A percentile compares a stretch with the other conserved stretches of the same genome.
phyloP scores from a whole-genome alignment of 306 rosid species.

The Prinsepia uniflora region DNA sequence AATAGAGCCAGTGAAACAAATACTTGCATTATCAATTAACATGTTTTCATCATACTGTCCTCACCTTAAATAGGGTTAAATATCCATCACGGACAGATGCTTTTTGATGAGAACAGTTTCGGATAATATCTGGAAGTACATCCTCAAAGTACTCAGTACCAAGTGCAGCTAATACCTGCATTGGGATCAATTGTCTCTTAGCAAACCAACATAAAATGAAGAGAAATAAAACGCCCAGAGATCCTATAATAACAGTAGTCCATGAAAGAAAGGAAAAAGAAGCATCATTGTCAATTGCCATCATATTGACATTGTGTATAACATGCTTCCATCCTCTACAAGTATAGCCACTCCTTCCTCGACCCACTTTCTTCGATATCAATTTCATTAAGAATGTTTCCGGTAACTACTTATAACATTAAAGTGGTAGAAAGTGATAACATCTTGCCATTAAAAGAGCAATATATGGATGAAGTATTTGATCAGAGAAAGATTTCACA shows the following conservation, averaged over 20 bases:
- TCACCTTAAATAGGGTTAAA: conserved; percentile 91
- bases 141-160: conserved; percentile 79
- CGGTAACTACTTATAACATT: background rate
- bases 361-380: background rate
- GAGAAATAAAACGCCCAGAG: background rate
- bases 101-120: conserved; percentile 86
- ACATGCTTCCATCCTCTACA: background rate
- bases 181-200: conserved; percentile 4
- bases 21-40: background rate
- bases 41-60: background rate
- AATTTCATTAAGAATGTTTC: background rate
- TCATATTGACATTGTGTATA: background rate
- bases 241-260: background rate
- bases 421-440: background rate
- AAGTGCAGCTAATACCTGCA: conserved; percentile 89
- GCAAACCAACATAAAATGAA: background rate
- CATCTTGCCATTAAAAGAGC: background rate
- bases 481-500: background rate
- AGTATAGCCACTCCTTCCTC: background rate
- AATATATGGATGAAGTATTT: background rate
- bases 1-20: conserved; percentile 5
- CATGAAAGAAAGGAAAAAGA: background rate
- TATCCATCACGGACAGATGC: conserved; percentile 97
- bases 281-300: background rate
- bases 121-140: conserved; percentile 89